These are phyloP conservation scores for Alternaria novae-zelandiae DNA, from an alignment of 2,329 filamentous ascomycete genomes.

Conservation along the genomic window DNA sequence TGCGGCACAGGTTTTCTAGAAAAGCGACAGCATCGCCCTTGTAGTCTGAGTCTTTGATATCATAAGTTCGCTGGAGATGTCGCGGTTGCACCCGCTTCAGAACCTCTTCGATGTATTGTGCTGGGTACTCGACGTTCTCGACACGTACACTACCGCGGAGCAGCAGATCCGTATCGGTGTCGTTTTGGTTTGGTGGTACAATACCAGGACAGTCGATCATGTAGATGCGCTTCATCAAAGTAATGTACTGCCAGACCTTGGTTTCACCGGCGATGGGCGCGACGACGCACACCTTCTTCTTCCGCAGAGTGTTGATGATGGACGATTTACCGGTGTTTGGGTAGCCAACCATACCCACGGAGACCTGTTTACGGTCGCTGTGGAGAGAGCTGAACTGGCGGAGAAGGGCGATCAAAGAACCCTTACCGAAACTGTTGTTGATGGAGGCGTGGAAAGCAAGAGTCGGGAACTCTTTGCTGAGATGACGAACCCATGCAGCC, in stretches of 20 bases:
- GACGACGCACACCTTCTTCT: constrained; percentile 92
- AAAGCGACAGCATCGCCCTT: constrained; percentile 77
- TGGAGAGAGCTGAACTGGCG: constrained; percentile 92
- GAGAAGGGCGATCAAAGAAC: constrained; percentile 87
- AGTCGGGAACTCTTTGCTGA: constrained; percentile 92
- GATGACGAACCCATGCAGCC: constrained; percentile 89
- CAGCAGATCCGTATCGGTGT: constrained; percentile 86
- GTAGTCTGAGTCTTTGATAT: constrained; percentile 80
- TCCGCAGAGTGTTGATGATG: constrained; percentile 94
- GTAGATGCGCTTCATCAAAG: constrained; percentile 91
- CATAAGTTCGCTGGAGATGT: constrained; percentile 92
- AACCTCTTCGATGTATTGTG: constrained; percentile 90
- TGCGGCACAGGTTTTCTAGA: constrained; percentile 83
- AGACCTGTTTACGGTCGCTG: constrained; percentile 90
- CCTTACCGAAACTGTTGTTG: constrained; percentile 96
- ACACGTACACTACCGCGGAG: constrained; percentile 90
- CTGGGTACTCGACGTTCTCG: constrained; percentile 94
- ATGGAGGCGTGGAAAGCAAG: constrained; percentile 94
- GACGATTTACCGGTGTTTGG: constrained; percentile 96
- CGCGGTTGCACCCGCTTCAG: constrained; percentile 80
- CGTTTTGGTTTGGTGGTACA: constrained; percentile 84
- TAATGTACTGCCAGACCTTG: constrained; percentile 98
- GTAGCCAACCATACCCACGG: constrained; percentile 85
- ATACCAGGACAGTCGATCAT: constrained; percentile 97
- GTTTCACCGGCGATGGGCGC: constrained; percentile 96